Evolutionary conservation across 202 grass and related monocot genomes (phyloP).

Genomic region (Musa balbisiana): DNA sequence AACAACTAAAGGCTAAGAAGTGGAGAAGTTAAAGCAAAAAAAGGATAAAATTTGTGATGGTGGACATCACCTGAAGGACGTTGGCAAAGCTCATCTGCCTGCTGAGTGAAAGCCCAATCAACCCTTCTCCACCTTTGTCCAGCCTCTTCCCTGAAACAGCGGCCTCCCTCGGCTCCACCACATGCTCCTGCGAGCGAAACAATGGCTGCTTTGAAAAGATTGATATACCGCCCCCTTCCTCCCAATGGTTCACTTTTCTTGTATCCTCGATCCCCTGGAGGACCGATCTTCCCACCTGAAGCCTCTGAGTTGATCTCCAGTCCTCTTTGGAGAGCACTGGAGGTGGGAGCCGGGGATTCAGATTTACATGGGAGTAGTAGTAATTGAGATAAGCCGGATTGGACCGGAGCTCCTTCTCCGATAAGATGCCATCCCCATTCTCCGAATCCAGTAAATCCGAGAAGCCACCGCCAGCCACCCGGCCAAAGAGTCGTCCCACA

Average conservation of each 20-base stretch:
- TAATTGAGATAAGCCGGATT: slow-evolving; percentile 70
- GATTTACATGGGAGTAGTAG: slow-evolving; percentile 88
- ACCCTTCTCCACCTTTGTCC: slow-evolving; percentile 49
- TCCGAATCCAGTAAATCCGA: slow-evolving; percentile 36
- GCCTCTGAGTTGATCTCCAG: slow-evolving; percentile 75
- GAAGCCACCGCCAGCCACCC: slow-evolving; percentile 24
- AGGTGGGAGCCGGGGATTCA: slow-evolving; percentile 78
- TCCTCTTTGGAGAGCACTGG: slow-evolving; percentile 87
- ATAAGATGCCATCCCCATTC: slow-evolving; percentile 37
- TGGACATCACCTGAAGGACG: slow-evolving; percentile 61
- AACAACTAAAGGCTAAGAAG: no score
- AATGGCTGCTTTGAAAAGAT: slow-evolving; percentile 46
- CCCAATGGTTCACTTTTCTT: slow-evolving; percentile 41
- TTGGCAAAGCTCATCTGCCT: slow-evolving; percentile 79
- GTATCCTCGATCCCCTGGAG: slow-evolving; percentile 70
- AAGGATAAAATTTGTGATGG: not conserved
- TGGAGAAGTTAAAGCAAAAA: not conserved
- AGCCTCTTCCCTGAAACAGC: slow-evolving; percentile 52
- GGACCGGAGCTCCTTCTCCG: slow-evolving; percentile 66
- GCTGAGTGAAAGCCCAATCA: slow-evolving; percentile 58
- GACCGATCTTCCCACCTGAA: slow-evolving; percentile 45
- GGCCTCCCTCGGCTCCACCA: slow-evolving; percentile 11
- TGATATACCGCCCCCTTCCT: slow-evolving; percentile 28
- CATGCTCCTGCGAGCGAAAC: slow-evolving; percentile 35
- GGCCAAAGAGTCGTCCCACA: slow-evolving; percentile 38